These are phyloP conservation scores for Aspergillus vadensis DNA, from an alignment of 2,329 filamentous ascomycete species.

Conservation along the genomic window DNA sequence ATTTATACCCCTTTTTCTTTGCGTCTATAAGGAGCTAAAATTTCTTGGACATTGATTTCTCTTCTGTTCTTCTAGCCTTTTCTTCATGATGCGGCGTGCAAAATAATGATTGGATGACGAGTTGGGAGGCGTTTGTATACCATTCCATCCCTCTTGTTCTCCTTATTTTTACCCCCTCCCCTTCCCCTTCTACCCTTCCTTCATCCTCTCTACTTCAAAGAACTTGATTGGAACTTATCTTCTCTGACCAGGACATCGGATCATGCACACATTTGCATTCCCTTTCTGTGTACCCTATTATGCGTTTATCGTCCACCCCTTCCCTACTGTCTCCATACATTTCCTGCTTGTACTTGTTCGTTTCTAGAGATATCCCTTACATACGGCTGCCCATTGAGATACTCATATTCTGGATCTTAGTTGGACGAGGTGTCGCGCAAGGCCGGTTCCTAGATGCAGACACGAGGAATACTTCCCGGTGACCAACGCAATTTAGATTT, in stretches of 20 bases:
- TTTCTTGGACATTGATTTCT: conserved; percentile 15
- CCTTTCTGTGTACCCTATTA: conserved; percentile 19
- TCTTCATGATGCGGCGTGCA: conserved; percentile 7
- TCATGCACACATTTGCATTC: conserved; percentile 13
- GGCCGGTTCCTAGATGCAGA: conserved; percentile 18
- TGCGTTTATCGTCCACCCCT: conserved; percentile 9
- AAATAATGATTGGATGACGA: conserved; percentile 17
- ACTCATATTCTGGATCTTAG: conserved; percentile 2
- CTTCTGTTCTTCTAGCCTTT: not conserved
- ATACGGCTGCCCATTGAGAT: not conserved
- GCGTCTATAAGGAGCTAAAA: conserved; percentile 18
- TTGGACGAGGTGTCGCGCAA: conserved; percentile 4
- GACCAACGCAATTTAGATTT: conserved; percentile 9
- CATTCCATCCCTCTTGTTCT: conserved; percentile 8
- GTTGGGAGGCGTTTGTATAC: conserved; percentile 2
- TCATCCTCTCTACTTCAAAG: not conserved
- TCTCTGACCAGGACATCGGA: not conserved
- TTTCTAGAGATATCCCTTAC: conserved; percentile 10
- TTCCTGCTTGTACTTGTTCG: not conserved
- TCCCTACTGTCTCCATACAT: conserved; percentile 4
- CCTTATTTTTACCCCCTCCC: conserved; percentile 2
- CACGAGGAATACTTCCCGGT: conserved; percentile 12
- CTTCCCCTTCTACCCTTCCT: not conserved
- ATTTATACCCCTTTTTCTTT: conserved; percentile 22
- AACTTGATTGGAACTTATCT: not conserved